Evolutionary conservation across 2,329 filamentous ascomycete species (phyloP), one percentile per base, ranked within the genome.

Genomic region (Anisogramma anomala): DNA sequence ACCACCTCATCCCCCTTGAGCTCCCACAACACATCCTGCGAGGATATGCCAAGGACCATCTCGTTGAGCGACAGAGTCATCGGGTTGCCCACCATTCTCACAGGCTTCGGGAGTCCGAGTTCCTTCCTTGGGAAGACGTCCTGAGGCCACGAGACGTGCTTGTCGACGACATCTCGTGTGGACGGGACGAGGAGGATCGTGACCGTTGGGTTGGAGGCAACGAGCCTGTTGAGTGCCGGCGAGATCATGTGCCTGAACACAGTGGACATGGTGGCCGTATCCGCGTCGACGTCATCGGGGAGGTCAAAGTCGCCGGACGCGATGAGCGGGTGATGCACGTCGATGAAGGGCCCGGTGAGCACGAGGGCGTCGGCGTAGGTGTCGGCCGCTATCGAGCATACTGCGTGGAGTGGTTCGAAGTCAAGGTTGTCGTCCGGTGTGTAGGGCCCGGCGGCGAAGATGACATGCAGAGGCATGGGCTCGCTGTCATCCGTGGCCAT

Each of bases 31-130:
- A 86, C 66, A 56, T 98, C 91, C 53, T 94, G 83, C 1, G 79
- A 82, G 19, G 82, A 87, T 51, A 95, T 72, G 4, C 84, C 87
- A 19, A 95, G 63, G 2, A 89, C 72, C 32, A 81, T 73, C 61
- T 96, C 91, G 61, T 98, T 98, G 49, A 96, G 69, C 5, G 78
- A 84, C 3, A 96, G 62, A 7, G 84, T 86, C 69, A 93, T 89
- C 1, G 91, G 91, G 56, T 96, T 96, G 2, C 87, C 85, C 13
- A 95, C 76, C 51, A 93, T 74, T 41, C 75, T 78, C 32, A 41
- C 37, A 9, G 74, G 82, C 57, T 85, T 89, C 9, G 82, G 82
- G 4, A 96, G 69, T 4, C 83, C 84, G 6, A 93, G 72, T 14
- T 88, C 82, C 53, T 79, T 83, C 49, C 70, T 68, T 1, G 67